phyloP scores from a whole-genome alignment of 345 rosid species.

The Rhodamnia argentea region DNA sequence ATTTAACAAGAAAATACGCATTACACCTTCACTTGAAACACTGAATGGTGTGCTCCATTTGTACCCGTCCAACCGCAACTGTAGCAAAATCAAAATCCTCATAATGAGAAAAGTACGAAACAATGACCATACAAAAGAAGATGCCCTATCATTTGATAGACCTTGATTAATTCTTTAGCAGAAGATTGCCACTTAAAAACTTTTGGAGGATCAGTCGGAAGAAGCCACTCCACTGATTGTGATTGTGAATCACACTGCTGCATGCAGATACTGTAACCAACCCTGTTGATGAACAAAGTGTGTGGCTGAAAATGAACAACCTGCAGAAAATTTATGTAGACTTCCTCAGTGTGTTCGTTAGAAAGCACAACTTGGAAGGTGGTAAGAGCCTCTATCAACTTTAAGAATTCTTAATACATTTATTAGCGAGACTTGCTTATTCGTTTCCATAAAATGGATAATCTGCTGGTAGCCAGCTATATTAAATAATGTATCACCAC shows the following conservation, averaged over 20 bases:
- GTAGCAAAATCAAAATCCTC: slow-evolving; percentile 8
- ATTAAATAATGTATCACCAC: not conserved
- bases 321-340: slow-evolving; percentile 21
- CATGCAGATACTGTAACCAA: slow-evolving; percentile 64
- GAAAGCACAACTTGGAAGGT: not conserved
- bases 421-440: not conserved
- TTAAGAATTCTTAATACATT: not conserved
- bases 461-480: not conserved
- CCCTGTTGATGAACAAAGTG: slow-evolving; percentile 73
- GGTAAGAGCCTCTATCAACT: not conserved
- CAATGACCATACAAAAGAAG: not conserved
- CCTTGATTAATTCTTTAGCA: slow-evolving; percentile 65
- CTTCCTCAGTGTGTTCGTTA: not conserved
- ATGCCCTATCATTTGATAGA: slow-evolving; percentile 2
- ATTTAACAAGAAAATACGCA: slow-evolving; percentile 56
- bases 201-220: slow-evolving; percentile 84
- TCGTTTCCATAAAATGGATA: not conserved
- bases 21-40: slow-evolving; percentile 63
- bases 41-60: slow-evolving; percentile 88
- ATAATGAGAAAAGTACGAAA: not conserved
- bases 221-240: slow-evolving; percentile 64
- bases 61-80: slow-evolving; percentile 73
- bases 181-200: slow-evolving; percentile 69
- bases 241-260: slow-evolving; percentile 86
- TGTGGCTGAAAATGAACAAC: slow-evolving; percentile 90